Evolutionary conservation across 2,329 filamentous ascomycete genomes (phyloP).

Genomic region (Cordyceps cicadae): DNA sequence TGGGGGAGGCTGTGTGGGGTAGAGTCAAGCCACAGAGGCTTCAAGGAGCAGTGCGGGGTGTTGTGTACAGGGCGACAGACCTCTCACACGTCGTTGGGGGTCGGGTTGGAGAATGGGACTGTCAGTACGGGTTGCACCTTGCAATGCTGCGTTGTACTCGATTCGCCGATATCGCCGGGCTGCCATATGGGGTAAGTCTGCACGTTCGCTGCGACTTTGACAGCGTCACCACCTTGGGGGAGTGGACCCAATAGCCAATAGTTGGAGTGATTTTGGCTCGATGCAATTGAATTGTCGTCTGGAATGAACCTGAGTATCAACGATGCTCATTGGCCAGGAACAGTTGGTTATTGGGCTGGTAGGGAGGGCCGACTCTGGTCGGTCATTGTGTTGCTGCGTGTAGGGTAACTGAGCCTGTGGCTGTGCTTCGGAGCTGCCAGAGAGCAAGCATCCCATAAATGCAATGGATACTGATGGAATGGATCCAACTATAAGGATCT

Average conservation of each 20-base stretch:
- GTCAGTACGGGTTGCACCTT: neutral
- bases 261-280: neutral
- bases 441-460: too few species aligned
- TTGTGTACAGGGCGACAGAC: neutral
- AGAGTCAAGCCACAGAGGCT: slow-evolving; percentile 9
- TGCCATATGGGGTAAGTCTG: slow-evolving; percentile 9
- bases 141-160: slow-evolving; percentile 1
- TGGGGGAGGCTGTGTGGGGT: slow-evolving; percentile 8
- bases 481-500: too few species aligned
- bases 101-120: neutral
- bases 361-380: too few species aligned
- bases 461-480: too few species aligned
- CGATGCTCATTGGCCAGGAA: too few species aligned
- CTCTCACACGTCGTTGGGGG: neutral
- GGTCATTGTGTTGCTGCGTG: too few species aligned
- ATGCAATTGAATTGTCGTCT: neutral
- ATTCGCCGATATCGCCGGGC: slow-evolving; percentile 8
- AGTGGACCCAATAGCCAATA: neutral
- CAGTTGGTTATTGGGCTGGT: too few species aligned
- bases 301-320: neutral
- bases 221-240: neutral
- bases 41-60: neutral
- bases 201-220: neutral
- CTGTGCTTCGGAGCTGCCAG: too few species aligned
- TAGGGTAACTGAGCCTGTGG: too few species aligned